These are phyloP conservation scores for Orychophragmus violaceus DNA, from an alignment of 345 rosid species.

Conservation along the genomic window DNA sequence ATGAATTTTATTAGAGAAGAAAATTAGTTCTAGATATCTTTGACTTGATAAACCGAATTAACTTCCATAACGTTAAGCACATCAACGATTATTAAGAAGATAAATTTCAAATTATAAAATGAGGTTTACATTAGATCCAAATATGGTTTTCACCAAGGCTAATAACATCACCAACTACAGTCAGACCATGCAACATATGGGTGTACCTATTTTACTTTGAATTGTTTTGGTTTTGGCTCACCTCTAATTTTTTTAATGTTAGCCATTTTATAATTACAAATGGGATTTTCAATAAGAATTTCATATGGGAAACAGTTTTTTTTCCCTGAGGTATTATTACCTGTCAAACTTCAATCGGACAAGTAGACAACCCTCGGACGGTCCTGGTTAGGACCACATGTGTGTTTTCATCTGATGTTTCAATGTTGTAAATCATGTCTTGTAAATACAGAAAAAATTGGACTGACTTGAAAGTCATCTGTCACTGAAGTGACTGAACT, in stretches of 20 bases:
- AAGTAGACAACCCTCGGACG: neutral
- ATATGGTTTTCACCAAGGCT: neutral
- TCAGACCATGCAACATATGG: neutral
- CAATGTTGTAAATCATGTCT: neutral
- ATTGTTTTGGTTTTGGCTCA: too few relatives aligned
- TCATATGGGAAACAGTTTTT: too few relatives aligned
- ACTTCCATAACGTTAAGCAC: neutral
- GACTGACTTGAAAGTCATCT: neutral
- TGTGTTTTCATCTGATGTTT: neutral
- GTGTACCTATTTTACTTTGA: neutral
- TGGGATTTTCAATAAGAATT: too few relatives aligned
- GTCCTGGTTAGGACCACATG: neutral
- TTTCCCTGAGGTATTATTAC: neutral
- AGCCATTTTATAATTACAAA: too few relatives aligned
- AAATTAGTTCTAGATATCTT: neutral
- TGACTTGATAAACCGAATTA: neutral
- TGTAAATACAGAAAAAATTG: neutral
- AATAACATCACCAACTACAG: neutral
- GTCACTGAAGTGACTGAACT: neutral
- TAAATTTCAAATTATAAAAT: neutral
- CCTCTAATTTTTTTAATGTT: too few relatives aligned
- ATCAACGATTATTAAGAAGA: neutral
- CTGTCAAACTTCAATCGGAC: neutral
- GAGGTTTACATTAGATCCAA: neutral
- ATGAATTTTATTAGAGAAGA: constrained; percentile 3